Evolutionary conservation across 2,329 filamentous ascomycete species (phyloP).

Genomic region (Proliferodiscus dingleyae): DNA sequence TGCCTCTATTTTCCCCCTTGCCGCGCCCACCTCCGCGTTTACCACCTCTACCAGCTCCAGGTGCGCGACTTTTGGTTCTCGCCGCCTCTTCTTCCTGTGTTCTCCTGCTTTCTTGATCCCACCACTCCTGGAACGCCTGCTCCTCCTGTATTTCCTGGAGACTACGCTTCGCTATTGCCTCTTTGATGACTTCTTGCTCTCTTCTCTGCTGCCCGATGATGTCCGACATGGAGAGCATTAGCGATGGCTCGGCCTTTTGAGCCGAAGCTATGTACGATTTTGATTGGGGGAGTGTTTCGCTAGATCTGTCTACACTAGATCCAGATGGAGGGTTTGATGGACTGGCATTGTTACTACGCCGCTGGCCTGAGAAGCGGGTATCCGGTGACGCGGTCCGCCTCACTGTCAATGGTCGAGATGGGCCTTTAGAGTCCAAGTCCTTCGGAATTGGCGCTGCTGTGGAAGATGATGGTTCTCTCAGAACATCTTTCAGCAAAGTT

Average conservation of each 20-base stretch:
- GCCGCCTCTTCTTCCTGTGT: constrained; percentile 44
- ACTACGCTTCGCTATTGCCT: constrained; percentile 81
- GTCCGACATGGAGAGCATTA: constrained; percentile 74
- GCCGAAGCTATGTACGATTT: constrained; percentile 54
- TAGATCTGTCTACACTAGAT: constrained; percentile 25
- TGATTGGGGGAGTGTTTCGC: constrained; percentile 51
- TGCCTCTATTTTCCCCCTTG: constrained; percentile 14
- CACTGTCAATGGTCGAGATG: constrained; percentile 34
- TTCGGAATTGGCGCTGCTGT: constrained; percentile 27
- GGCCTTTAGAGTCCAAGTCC: constrained; percentile 9
- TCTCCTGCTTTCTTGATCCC: constrained; percentile 77
- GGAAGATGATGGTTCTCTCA: constrained; percentile 33
- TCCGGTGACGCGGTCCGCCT: constrained; percentile 55
- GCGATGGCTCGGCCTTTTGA: constrained; percentile 55
- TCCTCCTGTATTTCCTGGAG: constrained; percentile 94
- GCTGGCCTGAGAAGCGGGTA: constrained; percentile 57
- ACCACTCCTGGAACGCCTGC: constrained; percentile 95
- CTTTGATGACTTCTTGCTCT: constrained; percentile 76
- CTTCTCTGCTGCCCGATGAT: constrained; percentile 84
- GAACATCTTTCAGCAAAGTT: constrained; percentile 45
- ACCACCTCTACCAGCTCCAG: constrained; percentile 18
- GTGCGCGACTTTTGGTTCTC: constrained; percentile 9
- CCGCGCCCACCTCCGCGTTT: constrained; percentile 18
- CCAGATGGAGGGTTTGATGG: constrained; percentile 11
- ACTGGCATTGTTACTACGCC: constrained; percentile 12